phyloP scores from a whole-genome alignment of 1,284 basidiomycete genomes.

The Apiotrichum gamsii region DNA sequence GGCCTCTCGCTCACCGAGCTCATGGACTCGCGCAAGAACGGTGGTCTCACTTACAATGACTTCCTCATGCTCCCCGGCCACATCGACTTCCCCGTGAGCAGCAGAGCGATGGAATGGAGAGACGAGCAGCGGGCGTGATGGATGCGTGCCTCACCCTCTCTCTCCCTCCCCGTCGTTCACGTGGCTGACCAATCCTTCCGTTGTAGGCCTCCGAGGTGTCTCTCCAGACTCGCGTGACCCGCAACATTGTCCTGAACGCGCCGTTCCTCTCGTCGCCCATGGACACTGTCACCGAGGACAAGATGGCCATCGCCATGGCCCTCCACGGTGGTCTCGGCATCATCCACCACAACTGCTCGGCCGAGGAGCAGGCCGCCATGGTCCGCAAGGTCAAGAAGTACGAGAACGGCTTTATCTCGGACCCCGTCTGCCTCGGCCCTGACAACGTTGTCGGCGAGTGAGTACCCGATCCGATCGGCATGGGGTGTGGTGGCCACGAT shows the following conservation, averaged over 20 bases:
- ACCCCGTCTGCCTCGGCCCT: conserved; percentile 81
- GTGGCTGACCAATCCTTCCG: conserved; percentile 9
- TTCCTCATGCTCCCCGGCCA: conserved; percentile 91
- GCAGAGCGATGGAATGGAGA: not conserved
- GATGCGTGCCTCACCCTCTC: too few species aligned
- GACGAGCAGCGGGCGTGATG: not conserved
- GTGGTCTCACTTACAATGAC: conserved; percentile 95
- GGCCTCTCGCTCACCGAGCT: conserved; percentile 80
- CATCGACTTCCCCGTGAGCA: conserved; percentile 81
- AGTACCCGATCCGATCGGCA: conserved; percentile 14
- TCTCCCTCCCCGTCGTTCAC: too few species aligned
- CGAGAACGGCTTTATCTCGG: conserved; percentile 97
- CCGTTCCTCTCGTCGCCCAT: conserved; percentile 98
- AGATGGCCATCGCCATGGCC: conserved; percentile 92
- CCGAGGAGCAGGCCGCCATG: conserved; percentile 88
- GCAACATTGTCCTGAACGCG: conserved; percentile 87
- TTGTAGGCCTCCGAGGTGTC: conserved; percentile 57
- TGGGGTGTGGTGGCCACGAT: not conserved
- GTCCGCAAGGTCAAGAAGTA: conserved; percentile 96
- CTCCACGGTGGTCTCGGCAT: conserved; percentile 95
- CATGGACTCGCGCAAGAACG: conserved; percentile 81
- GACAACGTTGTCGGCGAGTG: conserved; percentile 69
- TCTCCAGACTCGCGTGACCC: conserved; percentile 79
- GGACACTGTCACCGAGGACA: conserved; percentile 95
- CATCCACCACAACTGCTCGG: conserved; percentile 93